Base-by-base conservation (phyloP, 371 early-diverging fungal genomes). In the Mortierella sp. region DNA sequence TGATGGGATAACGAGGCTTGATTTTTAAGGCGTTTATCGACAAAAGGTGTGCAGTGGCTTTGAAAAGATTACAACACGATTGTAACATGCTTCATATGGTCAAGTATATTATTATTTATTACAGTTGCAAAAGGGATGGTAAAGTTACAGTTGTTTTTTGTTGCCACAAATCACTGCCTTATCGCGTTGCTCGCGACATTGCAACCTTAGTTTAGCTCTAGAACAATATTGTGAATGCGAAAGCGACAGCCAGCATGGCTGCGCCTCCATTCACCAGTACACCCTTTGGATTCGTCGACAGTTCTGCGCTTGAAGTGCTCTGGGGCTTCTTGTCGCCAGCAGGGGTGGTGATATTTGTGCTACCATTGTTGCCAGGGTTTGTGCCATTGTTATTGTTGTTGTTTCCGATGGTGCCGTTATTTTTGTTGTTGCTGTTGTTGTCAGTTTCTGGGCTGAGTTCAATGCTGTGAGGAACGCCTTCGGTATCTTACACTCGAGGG, bases 241-340 rank as follows among this genome's bases (percentile, higher is more conserved):
- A 18, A 40, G 72, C 77, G 9, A 77, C 68, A 32, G 67, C 77
- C 14, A 63, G 24, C 40, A 72, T 72, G 28, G 68, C 68, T 5
- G 68, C 37, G 3, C 64, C 37, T 18, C 72, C 65, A 1, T 59
- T 37, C 12, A 55, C 61, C 16, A 64, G 5, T 1, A 60, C 10
- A n/a, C 22, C 39, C 28, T 35, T 24, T 3, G 72, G 32, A 20
- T 51, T 62, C 68, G 64, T 68, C 9, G 52, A 22, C 16, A 39
- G 16, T n/a, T 62, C 68, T 32, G 64, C 70, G 32, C 37, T 68
- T 35, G 76, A 75, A 26, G 30, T 35, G 3, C 39, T 61, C 20
- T 10, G 3, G 18, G 3, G 54, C 26, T 26, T 54, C 5, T 54
- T 26, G 14, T 8, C 12, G n/a, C 26, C 26, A 22, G 8, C 22